Base-by-base conservation (phyloP, 2,329 filamentous ascomycete species). In the Tolypocladium guangdongense region DNA sequence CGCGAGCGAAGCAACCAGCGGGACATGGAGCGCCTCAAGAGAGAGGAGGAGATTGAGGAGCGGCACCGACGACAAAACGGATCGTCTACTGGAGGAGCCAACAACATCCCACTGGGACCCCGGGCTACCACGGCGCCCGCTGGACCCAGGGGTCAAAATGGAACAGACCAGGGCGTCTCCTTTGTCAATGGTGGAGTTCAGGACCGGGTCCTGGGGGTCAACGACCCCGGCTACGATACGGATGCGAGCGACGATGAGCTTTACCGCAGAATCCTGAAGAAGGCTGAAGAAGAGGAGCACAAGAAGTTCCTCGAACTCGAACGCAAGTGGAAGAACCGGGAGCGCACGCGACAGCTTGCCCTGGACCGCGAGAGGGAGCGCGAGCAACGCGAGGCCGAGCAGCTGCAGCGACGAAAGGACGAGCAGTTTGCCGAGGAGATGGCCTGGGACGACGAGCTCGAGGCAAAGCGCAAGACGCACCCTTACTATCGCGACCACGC, bases 31-130 rank as follows among this genome's bases (percentile, higher is more conserved):
- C 87, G 93, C 4, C 73, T 96, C 37, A 84, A 85, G 64, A 79
- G 86, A 46, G 93, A 99, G 68, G 93, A 99, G 66, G 92, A 97
- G 66, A 83, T 96, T 60, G 93, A 97, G 66, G 87, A 88, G 54
- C 78, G 85, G 67, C 91, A 97, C 68, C 81, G 90, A 45, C 82
- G 83, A 59, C 81, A 89, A 18, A 90, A 86, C 62, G 81, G 82
- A 14, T 76, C 62, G 14, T 68, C 75, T 1, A 83, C 86, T 1
- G 72, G 77, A 4, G 47, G 90, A 86, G 30, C 89, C 86, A 27
- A 83, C 82, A 66, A 64, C 18, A 64, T 69, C 16, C 69, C 69
- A 0, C 54, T 69, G 6, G 69, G 69, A 0, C 69, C 69, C 6
- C 62, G 69, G 27, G 63, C 65, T 39, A 81, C 82, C 30, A 49